Percentiles rank a stretch among this genome's conserved stretches.
phyloP scores from a whole-genome alignment of 164 flowering plant species.

The Vitis vinifera region ASM3070453v1 NC_081822.1:10855001-10855500 shows the following conservation, averaged over 20 bases:
- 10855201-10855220: slow-evolving; percentile 50
- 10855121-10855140: slow-evolving; percentile 59
- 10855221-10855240: slow-evolving; percentile 49
- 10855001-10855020: too few species aligned
- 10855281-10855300: slow-evolving; percentile 51
- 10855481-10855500: slow-evolving; percentile 62
- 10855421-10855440: slow-evolving; percentile 84
- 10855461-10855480: slow-evolving; percentile 65
- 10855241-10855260: slow-evolving; percentile 47
- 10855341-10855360: not conserved
- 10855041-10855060: too few species aligned
- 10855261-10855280: slow-evolving; percentile 58
- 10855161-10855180: slow-evolving; percentile 33
- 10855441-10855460: slow-evolving; percentile 66
- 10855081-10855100: slow-evolving; percentile 42
- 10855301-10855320: too few species aligned
- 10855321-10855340: not conserved
- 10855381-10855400: not conserved
- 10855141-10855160: slow-evolving; percentile 44
- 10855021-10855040: too few species aligned
- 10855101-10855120: slow-evolving; percentile 48
- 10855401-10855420: slow-evolving; percentile 75
- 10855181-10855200: slow-evolving; percentile 65
- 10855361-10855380: too few species aligned
- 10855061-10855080: too few species aligned